Conservation (phyloP, 129 eudicot species). For the Gnaphalium uliginosum region DNA sequence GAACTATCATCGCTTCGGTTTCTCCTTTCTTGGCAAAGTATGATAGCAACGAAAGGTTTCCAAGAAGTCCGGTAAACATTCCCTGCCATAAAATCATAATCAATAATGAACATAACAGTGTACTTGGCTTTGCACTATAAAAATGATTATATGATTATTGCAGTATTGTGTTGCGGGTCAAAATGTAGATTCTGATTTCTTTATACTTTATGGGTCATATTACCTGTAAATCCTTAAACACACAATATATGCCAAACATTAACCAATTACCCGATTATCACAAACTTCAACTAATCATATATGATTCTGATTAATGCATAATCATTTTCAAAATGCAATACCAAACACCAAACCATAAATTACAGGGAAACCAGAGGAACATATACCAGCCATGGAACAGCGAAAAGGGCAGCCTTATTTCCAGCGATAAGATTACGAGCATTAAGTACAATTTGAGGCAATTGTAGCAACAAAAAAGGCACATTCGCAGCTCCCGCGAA, state of each 20-base stretch:
- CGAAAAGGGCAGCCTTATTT: constrained; percentile 74
- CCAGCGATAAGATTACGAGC: constrained; percentile 87
- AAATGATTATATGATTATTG: background rate
- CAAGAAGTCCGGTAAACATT: constrained; percentile 92
- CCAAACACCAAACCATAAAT: constrained; percentile 5
- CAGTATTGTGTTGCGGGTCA: background rate
- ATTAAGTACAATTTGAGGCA: constrained; percentile 90
- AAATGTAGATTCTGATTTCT: no score
- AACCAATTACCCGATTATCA: background rate
- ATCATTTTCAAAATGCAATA: constrained; percentile 5
- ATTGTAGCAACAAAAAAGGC: constrained; percentile 83
- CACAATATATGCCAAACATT: background rate
- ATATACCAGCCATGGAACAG: constrained; percentile 98
- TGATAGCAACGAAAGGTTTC: constrained; percentile 80
- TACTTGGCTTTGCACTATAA: background rate
- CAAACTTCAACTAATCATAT: background rate
- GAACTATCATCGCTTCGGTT: constrained; percentile 82
- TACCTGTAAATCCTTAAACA: background rate
- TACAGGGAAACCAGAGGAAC: background rate
- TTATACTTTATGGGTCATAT: background rate
- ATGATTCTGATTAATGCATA: background rate
- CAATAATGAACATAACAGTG: background rate
- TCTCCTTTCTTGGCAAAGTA: constrained; percentile 93
- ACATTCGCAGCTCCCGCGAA: constrained; percentile 87
- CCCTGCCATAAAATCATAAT: constrained; percentile 52